A percentile compares a stretch with the other conserved stretches of the same genome.
phyloP scores from a whole-genome alignment of 768 basidiomycete species.

The Sistotremastrum niveocremeum region DNA sequence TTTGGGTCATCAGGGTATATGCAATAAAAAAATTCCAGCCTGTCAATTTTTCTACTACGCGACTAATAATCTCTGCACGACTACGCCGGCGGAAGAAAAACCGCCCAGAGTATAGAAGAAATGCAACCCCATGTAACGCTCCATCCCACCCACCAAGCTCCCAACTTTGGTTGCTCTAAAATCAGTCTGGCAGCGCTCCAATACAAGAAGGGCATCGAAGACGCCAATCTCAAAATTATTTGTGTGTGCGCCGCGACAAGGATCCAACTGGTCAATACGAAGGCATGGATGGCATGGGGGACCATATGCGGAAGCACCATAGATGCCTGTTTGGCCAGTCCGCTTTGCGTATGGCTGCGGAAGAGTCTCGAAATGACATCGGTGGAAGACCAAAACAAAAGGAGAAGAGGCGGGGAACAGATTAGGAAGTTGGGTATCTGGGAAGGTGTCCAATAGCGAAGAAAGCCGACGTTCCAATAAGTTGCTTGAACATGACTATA shows the following conservation, averaged over 20 bases:
- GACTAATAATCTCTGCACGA: background rate
- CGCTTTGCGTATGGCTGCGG: background rate
- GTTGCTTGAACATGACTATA: conserved; percentile 70
- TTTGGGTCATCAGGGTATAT: too few relatives aligned
- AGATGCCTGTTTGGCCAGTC: too few relatives aligned
- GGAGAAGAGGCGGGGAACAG: conserved; percentile 51
- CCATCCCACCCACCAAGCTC: conserved; percentile 64
- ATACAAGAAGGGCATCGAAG: conserved; percentile 66
- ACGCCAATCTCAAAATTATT: conserved; percentile 66
- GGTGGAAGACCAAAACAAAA: conserved; percentile 31
- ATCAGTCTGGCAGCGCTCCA: conserved; percentile 75
- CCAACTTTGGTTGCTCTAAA: conserved; percentile 32
- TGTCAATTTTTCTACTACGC: too few relatives aligned
- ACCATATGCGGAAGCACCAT: background rate
- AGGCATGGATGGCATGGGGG: conserved; percentile 66
- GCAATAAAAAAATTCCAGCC: too few relatives aligned
- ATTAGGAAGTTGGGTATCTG: conserved; percentile 88
- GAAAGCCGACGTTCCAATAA: conserved; percentile 82
- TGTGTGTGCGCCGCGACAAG: conserved; percentile 78
- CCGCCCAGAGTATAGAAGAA: conserved; percentile 64
- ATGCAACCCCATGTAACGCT: conserved; percentile 61
- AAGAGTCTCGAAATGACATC: conserved; percentile 15
- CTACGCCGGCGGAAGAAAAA: conserved; percentile 86
- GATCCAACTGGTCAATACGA: conserved; percentile 45
- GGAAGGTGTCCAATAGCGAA: conserved; percentile 71